Percentiles rank a stretch among this genome's conserved stretches.
Conservation (phyloP, 768 basidiomycete genomes). For the Collybia sp. region DNA sequence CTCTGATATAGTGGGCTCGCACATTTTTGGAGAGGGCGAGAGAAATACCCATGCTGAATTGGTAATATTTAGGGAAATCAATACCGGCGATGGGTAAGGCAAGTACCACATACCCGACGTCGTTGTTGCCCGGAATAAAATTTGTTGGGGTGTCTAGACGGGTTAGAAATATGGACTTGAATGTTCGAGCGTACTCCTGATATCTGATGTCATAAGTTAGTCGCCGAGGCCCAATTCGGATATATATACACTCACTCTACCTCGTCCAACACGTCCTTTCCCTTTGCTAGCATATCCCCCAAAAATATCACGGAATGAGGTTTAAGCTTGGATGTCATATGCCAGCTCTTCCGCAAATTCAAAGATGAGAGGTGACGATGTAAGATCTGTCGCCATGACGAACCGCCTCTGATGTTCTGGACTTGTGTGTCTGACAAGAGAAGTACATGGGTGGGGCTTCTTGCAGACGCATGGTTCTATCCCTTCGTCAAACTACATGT, state of each 20-base stretch:
- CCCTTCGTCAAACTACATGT: constrained; percentile 9
- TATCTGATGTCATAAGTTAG: constrained; percentile 47
- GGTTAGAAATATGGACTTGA: constrained; percentile 62
- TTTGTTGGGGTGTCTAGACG: constrained; percentile 47
- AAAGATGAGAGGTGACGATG: constrained; percentile 67
- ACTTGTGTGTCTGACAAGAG: constrained; percentile 88
- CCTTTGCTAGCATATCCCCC: constrained; percentile 92
- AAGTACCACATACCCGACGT: constrained; percentile 55
- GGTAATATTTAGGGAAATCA: neutral
- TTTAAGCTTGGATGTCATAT: constrained; percentile 46
- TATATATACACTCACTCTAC: constrained; percentile 53
- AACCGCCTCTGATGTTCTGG: constrained; percentile 64
- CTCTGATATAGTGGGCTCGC: constrained; percentile 55
- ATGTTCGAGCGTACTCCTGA: constrained; percentile 59
- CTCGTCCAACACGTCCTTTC: constrained; percentile 57
- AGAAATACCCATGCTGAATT: constrained; percentile 37
- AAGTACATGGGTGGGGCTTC: constrained; percentile 50
- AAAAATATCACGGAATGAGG: constrained; percentile 79
- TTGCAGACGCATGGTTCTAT: constrained; percentile 10
- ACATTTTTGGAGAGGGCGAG: constrained; percentile 34
- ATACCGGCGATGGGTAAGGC: neutral
- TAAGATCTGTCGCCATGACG: constrained; percentile 49
- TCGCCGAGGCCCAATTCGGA: too few species aligned
- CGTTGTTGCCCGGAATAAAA: constrained; percentile 89
- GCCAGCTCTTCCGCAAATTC: constrained; percentile 85